These are phyloP conservation scores for Rhodosorus marinus DNA, from an alignment of 23 red algal genomes.

Conservation along the genomic window DNA sequence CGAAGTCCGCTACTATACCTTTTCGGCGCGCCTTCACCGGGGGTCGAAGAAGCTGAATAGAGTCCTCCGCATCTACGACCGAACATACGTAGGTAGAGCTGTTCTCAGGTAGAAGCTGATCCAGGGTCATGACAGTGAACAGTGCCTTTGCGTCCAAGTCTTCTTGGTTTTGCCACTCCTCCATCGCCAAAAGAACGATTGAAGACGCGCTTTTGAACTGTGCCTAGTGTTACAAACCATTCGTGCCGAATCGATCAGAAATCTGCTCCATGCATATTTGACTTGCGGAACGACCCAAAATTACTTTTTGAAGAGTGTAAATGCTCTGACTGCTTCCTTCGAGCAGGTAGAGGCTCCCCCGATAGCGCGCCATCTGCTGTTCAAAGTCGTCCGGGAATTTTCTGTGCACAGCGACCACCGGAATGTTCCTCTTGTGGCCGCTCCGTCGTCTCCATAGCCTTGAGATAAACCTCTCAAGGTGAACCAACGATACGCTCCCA, in stretches of 20 bases:
- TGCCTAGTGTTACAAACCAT: too few species aligned
- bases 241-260: too few species aligned
- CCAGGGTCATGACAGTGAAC: constrained; percentile 68
- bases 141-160: constrained; percentile 25
- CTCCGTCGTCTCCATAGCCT: constrained; percentile 32
- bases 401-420: constrained; percentile 50
- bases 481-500: constrained; percentile 24
- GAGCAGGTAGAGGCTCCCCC: constrained; percentile 23
- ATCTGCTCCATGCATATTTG: too few species aligned
- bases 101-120: constrained; percentile 22
- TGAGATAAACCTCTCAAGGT: constrained; percentile 29
- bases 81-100: constrained; percentile 56
- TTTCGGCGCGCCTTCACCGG: constrained; percentile 21
- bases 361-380: constrained; percentile 9
- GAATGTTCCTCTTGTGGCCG: constrained; percentile 16
- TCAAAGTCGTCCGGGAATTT: constrained; percentile 34
- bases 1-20: constrained; percentile 12
- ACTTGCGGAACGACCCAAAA: too few species aligned
- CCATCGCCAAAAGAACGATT: constrained; percentile 38
- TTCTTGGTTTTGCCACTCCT: constrained; percentile 2
- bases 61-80: constrained; percentile 41
- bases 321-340: constrained; percentile 34
- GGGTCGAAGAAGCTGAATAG: constrained; percentile 24
- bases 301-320: constrained; percentile 28
- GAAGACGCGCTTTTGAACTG: constrained; percentile 48